Evolutionary conservation across 1,284 basidiomycete species (phyloP).

Genomic region (Mycena sp.): DNA sequence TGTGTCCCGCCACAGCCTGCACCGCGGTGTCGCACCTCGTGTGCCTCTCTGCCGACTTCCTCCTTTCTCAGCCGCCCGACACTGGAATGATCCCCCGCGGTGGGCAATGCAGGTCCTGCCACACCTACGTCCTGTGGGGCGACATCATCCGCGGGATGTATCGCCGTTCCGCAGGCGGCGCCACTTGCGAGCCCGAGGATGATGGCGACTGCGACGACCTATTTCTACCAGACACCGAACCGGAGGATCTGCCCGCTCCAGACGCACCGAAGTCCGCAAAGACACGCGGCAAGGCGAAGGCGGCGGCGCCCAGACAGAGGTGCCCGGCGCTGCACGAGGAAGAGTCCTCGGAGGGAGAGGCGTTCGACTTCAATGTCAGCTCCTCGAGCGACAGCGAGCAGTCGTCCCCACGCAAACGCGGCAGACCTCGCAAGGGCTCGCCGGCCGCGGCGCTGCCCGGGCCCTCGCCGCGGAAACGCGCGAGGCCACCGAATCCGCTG

Average conservation of each 20-base stretch:
- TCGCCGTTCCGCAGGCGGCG: slow-evolving; percentile 56
- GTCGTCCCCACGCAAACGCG: slow-evolving; percentile 29
- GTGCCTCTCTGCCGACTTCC: slow-evolving; percentile 74
- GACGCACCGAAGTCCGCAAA: slow-evolving; percentile 4
- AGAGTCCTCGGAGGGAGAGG: slow-evolving; percentile 40
- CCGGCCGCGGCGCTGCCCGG: background rate
- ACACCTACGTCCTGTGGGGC: slow-evolving; percentile 71
- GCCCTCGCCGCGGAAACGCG: slow-evolving; percentile 29
- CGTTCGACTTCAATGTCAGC: slow-evolving; percentile 42
- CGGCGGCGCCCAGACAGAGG: background rate
- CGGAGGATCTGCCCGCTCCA: slow-evolving; percentile 4
- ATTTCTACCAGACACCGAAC: slow-evolving; percentile 33
- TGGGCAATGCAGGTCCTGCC: slow-evolving; percentile 69
- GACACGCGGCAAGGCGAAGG: slow-evolving; percentile 14
- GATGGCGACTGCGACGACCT: slow-evolving; percentile 43
- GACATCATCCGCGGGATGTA: slow-evolving; percentile 77
- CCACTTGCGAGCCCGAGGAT: slow-evolving; percentile 36
- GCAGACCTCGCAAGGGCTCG: slow-evolving; percentile 26
- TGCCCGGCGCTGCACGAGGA: background rate
- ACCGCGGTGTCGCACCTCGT: slow-evolving; percentile 68
- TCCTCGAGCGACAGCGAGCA: slow-evolving; percentile 31
- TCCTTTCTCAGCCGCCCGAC: slow-evolving; percentile 41
- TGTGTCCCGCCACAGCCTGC: slow-evolving; percentile 61
- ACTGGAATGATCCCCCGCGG: slow-evolving; percentile 67
- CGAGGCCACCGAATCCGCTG: slow-evolving; percentile 2